A percentile compares a stretch with the other conserved stretches of the same genome.
phyloP scores from a whole-genome alignment of 345 rosid species.

The Corchorus olitorius region DNA sequence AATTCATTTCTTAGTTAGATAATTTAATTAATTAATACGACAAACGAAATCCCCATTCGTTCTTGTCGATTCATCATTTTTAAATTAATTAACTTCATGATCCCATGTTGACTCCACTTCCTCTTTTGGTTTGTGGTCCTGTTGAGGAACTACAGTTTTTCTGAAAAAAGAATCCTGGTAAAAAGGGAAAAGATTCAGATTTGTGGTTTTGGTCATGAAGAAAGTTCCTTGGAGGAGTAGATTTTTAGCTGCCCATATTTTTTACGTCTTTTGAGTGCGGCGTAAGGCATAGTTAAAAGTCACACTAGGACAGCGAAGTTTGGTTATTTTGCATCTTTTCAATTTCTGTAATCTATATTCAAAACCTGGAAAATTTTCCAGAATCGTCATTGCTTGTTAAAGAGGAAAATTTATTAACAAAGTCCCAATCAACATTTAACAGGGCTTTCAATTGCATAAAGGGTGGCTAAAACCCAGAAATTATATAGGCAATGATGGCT shows the following conservation, averaged over 20 bases:
- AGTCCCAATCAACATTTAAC: background rate
- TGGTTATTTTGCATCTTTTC: background rate
- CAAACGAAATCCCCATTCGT: background rate
- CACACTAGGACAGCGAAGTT: background rate
- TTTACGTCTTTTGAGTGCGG: constrained; percentile 1
- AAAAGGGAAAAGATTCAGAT: background rate
- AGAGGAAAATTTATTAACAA: no score
- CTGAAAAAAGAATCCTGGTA: background rate
- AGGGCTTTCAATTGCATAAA: background rate
- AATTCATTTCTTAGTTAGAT: background rate
- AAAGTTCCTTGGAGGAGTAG: background rate
- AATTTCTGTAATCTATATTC: background rate
- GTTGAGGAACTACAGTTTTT: background rate
- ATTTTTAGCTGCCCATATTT: background rate
- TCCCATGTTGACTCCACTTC: background rate
- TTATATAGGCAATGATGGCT: background rate
- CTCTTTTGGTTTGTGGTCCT: background rate
- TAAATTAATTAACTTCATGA: background rate
- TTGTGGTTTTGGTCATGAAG: background rate
- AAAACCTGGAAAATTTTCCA: constrained; percentile 3
- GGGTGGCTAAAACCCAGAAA: no score
- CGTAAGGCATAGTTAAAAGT: constrained; percentile 2
- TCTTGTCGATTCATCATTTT: background rate
- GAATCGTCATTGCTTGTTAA: background rate
- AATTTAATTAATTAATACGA: background rate